These are phyloP conservation scores for Arctostaphylos glauca DNA, from an alignment of 148 eudicot species.

Conservation along the genomic window DNA sequence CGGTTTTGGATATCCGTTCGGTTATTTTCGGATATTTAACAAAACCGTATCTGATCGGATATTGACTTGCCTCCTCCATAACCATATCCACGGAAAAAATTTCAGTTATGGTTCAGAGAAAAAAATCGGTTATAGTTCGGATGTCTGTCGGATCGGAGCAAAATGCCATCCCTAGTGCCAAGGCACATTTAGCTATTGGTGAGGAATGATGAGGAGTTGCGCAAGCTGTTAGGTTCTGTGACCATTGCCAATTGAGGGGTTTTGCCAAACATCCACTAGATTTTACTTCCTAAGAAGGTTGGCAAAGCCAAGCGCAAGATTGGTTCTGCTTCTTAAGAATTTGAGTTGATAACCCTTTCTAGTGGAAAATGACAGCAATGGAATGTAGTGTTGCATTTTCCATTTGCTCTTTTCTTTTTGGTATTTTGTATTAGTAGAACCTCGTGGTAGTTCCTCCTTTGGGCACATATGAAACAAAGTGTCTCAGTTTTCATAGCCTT, in stretches of 20 bases:
- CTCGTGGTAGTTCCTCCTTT: not conserved
- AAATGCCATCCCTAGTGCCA: slow-evolving; percentile 20
- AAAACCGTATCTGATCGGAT: too few relatives aligned
- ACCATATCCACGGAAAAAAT: too few relatives aligned
- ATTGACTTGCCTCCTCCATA: too few relatives aligned
- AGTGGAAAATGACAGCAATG: not conserved
- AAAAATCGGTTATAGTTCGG: too few relatives aligned
- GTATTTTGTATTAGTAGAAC: not conserved
- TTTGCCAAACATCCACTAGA: slow-evolving; percentile 29
- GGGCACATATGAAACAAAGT: not conserved
- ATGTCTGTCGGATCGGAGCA: too few relatives aligned
- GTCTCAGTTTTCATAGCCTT: not conserved
- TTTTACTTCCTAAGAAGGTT: slow-evolving; percentile 28
- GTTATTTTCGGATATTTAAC: too few relatives aligned
- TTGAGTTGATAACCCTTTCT: not conserved
- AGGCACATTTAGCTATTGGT: slow-evolving; percentile 36
- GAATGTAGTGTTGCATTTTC: not conserved
- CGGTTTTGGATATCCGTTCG: too few relatives aligned
- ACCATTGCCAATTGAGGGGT: slow-evolving; percentile 37
- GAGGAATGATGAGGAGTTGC: slow-evolving; percentile 36
- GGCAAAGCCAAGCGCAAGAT: slow-evolving; percentile 29
- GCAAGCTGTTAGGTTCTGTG: slow-evolving; percentile 34
- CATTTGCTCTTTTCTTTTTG: not conserved
- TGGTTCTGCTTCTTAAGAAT: slow-evolving; percentile 37
- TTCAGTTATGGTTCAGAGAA: too few relatives aligned